Base-by-base conservation (phyloP, 2,329 filamentous ascomycete species). In the Hymenoscyphus linearis region DNA sequence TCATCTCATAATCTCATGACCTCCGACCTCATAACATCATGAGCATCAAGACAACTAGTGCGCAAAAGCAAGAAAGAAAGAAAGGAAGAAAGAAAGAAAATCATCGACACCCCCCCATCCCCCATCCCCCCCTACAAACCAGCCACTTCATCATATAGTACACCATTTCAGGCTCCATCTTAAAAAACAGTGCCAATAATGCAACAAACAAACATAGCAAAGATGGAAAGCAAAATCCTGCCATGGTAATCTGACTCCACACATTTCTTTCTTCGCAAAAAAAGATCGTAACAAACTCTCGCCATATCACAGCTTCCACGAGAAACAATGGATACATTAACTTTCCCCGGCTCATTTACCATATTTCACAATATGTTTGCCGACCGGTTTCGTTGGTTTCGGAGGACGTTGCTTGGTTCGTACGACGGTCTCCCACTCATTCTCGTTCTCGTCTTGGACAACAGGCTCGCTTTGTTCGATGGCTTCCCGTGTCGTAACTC, bases 171-270 rank as follows among this genome's bases (percentile, higher is more conserved):
- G 44, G 22, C 44, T 50, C 18, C 44, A 10, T 22, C n/a, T 22
- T 9, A 2, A 50, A 9, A 22, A 14, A 50, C 7, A 50, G 44
- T 22, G 44, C 44, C 18, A 50, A 22, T 50, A 50, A 18, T 25
- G 25, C 44, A 18, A 50, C 44, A 50, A 18, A 50, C 44, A 50
- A 50, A 50, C 22, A 50, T 50, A 25, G 44, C 44, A 50, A 50
- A 50, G 44, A 50, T 50, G 44, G 44, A 50, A 50, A 50, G 44
- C 44, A 50, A 40, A 50, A 50, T 50, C 44, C n/a, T 50, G 44
- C 44, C 22, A 25, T 50, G 44, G 44, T 50, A 18, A 50, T 50
- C 44, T 50, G 44, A 25, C 44, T 50, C 18, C 44, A 50, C 22
- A 50, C 18, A 50, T 50, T 50, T 40, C 13, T 50, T 50, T 40